Evolutionary conservation across 139 green algal genomes (phyloP).

Genomic region (Chlorella sp.): DNA sequence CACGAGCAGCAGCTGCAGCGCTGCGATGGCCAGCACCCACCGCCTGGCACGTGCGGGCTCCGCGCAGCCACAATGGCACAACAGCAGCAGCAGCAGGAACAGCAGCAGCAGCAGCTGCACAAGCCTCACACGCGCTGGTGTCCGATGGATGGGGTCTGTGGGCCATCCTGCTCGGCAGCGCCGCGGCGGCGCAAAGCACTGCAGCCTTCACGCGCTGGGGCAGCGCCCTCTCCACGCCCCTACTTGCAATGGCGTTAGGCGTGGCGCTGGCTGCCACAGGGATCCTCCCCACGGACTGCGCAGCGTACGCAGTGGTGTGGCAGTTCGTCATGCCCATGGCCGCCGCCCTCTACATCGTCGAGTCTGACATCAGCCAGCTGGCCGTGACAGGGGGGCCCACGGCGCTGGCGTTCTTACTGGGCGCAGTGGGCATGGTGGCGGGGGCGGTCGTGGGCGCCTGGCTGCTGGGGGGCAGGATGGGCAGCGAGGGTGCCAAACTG

Average conservation of each 20-base stretch:
- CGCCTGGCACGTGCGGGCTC: no score
- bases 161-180: not conserved
- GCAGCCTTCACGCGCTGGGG: not conserved
- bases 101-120: no score
- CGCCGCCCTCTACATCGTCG: slow-evolving; percentile 58
- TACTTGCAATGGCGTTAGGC: slow-evolving; percentile 23
- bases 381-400: not conserved
- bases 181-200: not conserved
- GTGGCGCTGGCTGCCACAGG: slow-evolving; percentile 14
- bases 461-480: slow-evolving; percentile 38
- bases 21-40: no score
- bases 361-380: slow-evolving; percentile 46
- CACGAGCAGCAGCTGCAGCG: no score
- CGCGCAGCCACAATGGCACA: no score
- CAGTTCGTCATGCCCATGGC: slow-evolving; percentile 55
- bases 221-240: slow-evolving; percentile 8
- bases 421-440: slow-evolving; percentile 29
- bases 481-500: slow-evolving; percentile 16
- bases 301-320: slow-evolving; percentile 18
- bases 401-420: not conserved
- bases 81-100: no score
- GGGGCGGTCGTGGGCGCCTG: slow-evolving; percentile 46
- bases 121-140: no score
- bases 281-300: slow-evolving; percentile 19
- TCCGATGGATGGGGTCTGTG: not conserved